A percentile compares a stretch with the other conserved stretches of the same genome.
Conservation (phyloP, 192 early-diverging fungal genomes). For the Phlyctochytrium planicorne region DNA sequence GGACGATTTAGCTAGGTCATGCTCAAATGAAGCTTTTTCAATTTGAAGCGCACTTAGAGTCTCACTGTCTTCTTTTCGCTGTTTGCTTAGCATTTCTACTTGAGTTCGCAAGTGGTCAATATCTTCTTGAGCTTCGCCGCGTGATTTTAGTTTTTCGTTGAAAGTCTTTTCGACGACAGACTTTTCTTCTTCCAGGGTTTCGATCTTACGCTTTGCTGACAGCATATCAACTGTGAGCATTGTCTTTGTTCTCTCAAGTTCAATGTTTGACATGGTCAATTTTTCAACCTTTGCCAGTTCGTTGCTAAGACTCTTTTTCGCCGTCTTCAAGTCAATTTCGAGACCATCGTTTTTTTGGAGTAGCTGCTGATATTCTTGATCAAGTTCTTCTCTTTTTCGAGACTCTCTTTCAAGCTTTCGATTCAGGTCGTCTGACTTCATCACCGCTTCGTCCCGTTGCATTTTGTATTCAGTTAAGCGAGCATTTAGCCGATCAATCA, state of each 20-base stretch:
- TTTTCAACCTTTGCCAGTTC: constrained; percentile 6
- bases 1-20: constrained; percentile 33
- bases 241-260: constrained; percentile 21
- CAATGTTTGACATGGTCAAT: not conserved
- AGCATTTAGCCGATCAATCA: constrained; percentile 24
- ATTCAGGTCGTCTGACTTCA: constrained; percentile 13
- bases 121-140: constrained; percentile 1
- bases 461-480: constrained; percentile 10
- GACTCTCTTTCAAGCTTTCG: not conserved
- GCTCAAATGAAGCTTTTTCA: constrained; percentile 18
- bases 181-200: constrained; percentile 3
- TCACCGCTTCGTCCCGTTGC: not conserved
- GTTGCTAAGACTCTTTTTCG: not conserved
- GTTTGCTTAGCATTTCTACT: constrained; percentile 8
- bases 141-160: constrained; percentile 11
- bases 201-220: constrained; percentile 4
- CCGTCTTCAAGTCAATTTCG: not conserved
- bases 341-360: not conserved
- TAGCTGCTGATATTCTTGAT: constrained; percentile 7
- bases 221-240: constrained; percentile 10
- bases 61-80: constrained; percentile 7
- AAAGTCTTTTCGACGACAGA: constrained; percentile 7
- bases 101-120: constrained; percentile 17
- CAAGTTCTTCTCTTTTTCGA: constrained; percentile 10
- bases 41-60: constrained; percentile 26